Base-by-base conservation (phyloP, 2,329 filamentous ascomycete genomes). In the Pseudocercospora eumusae region DNA sequence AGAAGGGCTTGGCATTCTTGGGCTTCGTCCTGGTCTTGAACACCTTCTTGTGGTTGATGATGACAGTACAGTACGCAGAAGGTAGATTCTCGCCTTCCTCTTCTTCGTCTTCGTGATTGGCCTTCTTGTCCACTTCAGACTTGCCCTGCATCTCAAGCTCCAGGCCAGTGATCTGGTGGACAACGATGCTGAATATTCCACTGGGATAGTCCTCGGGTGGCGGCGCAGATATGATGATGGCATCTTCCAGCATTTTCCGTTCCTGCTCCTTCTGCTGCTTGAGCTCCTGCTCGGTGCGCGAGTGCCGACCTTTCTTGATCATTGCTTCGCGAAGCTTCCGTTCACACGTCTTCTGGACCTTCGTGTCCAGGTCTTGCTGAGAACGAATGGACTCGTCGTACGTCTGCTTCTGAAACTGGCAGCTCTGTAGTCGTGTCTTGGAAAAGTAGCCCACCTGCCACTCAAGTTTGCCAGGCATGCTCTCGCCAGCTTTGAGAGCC, bases 1-100 rank as follows among this genome's bases (percentile, higher is more conserved):
- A 92, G 74, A 91, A 92, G 0, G 89, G 89, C 69, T 90, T 91
- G 0, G 86, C 83, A 64, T 91, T 91, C 76, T 91, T 90, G 0
- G 89, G 89, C 75, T 92, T 92, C 0, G 89, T 90, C 15, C 89
- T 80, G 1, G 89, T 90, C 68, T 83, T 86, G 77, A 88, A 92
- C 11, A 84, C 76, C 61, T 84, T 91, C 66, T 83, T 83, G 70
- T 92, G 88, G 71, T 92, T 91, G 67, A 92, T 75, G 47, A 91
- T 88, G 67, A 92, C 84, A 31, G 83, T 90, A 73, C 88, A 90
- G 72, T 91, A 92, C 25, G 86, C 81, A 53, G 87, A 88, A 0
- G 89, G 89, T 42, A 91, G 77, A 49, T 86, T 83, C 4, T 88
- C 86, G 15, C 82, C 79, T 65, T 83, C 80, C 70, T 88, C 88